Evolutionary conservation across 805 yeast species (phyloP), one percentile per base, ranked within the genome.

Genomic region (Blastobotrys parvus): DNA sequence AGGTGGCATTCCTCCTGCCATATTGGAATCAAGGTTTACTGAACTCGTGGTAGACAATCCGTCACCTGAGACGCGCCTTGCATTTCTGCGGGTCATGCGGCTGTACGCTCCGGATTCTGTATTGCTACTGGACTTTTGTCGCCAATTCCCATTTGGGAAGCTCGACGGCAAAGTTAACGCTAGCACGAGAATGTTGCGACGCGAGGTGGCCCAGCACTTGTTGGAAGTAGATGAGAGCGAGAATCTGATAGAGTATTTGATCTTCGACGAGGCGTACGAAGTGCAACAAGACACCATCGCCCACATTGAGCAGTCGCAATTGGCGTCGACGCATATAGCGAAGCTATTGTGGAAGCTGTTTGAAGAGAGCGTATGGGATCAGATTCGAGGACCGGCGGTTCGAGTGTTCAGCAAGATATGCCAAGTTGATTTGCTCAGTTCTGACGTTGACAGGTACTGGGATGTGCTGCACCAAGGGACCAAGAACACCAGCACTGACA

Each of bases 401-500:
- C 29, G 53, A 16, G 21, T 54, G 13, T 48, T 56, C 48, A 42
- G 50, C 19, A 27, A 22, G 32, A 7, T 44, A 5, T 19, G 35
- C 11, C 20, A 44, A 18, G 25, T 52, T 8, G 30, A 45, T 13
- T n/a, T n/a, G n/a, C n/a, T n/a, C n/a, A 48, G 55, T n/a, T 44
- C 55, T 1, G 53, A 54, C 0, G 44, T 51, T 10, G 44, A 55
- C 1, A 37, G 51, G 1, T 53, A 54, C 18, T 54, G 65, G 52
- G 45, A 56, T 2, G 39, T 60, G 11, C 57, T 71, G 32, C 57
- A 61, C 23, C 46, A 53, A 2, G 48, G 62, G 13, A 48, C 64
- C n/a, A 57, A 59, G 23, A 51, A 56, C 2, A 44, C 54, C 3
- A 59, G 72, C 35, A 79, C 74, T 44, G 73, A 69, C 21, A 60